Evolutionary conservation across 192 early-diverging fungal genomes (phyloP).

Genomic region (Backusella westeae): DNA sequence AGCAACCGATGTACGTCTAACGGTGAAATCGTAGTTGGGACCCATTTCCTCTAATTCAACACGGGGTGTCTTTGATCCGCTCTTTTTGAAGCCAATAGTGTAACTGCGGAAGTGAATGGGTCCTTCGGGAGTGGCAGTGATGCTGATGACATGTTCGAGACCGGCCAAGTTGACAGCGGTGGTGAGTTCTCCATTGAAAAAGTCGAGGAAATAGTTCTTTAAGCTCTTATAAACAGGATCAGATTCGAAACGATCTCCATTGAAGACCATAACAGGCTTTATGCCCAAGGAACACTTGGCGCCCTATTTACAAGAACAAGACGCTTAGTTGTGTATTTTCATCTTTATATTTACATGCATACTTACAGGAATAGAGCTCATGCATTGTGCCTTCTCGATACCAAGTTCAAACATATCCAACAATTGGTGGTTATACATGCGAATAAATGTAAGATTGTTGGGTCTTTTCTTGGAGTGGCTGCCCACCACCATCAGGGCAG

Average conservation of each 20-base stretch:
- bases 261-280: conserved; percentile 87
- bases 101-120: conserved; percentile 83
- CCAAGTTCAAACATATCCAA: conserved; percentile 96
- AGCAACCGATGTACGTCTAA: conserved; percentile 73
- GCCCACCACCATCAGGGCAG: conserved; percentile 86
- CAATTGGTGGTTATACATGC: conserved; percentile 92
- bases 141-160: conserved; percentile 83
- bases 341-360: neutral
- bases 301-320: conserved; percentile 33
- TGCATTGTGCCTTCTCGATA: conserved; percentile 65
- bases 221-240: conserved; percentile 68
- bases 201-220: conserved; percentile 84
- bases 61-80: conserved; percentile 79
- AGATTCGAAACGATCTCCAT: conserved; percentile 82
- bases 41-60: conserved; percentile 96
- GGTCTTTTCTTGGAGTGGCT: conserved; percentile 96
- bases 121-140: conserved; percentile 69
- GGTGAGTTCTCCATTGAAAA: conserved; percentile 79
- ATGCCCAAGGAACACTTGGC: conserved; percentile 80
- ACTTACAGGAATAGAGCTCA: conserved; percentile 61
- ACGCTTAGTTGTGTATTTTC: neutral
- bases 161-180: conserved; percentile 83
- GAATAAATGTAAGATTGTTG: conserved; percentile 85
- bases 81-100: conserved; percentile 83
- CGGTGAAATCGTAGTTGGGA: conserved; percentile 76